A percentile compares a stretch with the other conserved stretches of the same genome.
These are phyloP conservation scores for Penicillium herquei DNA, from an alignment of 495 filamentous ascomycete species.

Conservation along the genomic window DNA sequence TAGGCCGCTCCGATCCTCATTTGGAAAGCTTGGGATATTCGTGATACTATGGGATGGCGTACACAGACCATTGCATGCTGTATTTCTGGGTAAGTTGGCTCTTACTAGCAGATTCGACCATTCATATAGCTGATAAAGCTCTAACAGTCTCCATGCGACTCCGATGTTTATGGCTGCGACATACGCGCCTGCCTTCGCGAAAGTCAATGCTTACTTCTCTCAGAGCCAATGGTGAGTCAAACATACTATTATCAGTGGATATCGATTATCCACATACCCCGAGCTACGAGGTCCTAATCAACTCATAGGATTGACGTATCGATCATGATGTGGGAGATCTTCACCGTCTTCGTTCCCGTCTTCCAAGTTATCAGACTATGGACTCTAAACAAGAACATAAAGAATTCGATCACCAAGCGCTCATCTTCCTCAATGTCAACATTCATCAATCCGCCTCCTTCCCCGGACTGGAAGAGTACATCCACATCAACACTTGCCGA, in stretches of 20 bases:
- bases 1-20: conserved; percentile 12
- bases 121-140: not conserved
- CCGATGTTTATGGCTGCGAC: conserved; percentile 11
- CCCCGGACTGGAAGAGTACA: too few species aligned
- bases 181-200: conserved; percentile 8
- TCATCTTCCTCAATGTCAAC: not conserved
- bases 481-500: conserved; percentile 10
- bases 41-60: conserved; percentile 14
- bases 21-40: conserved; percentile 6
- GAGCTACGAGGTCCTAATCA: not conserved
- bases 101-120: not conserved
- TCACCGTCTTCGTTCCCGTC: conserved; percentile 13
- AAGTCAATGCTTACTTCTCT: conserved; percentile 7
- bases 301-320: conserved; percentile 8
- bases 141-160: conserved; percentile 9
- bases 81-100: conserved; percentile 3
- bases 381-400: conserved; percentile 1
- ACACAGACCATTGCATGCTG: conserved; percentile 12
- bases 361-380: conserved; percentile 5
- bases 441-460: not conserved
- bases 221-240: conserved; percentile 11
- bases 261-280: too few species aligned
- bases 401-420: not conserved
- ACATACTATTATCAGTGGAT: not conserved
- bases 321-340: conserved; percentile 10